Conservation (phyloP, 805 yeast species). For the Metschnikowia aberdeeniae region DNA sequence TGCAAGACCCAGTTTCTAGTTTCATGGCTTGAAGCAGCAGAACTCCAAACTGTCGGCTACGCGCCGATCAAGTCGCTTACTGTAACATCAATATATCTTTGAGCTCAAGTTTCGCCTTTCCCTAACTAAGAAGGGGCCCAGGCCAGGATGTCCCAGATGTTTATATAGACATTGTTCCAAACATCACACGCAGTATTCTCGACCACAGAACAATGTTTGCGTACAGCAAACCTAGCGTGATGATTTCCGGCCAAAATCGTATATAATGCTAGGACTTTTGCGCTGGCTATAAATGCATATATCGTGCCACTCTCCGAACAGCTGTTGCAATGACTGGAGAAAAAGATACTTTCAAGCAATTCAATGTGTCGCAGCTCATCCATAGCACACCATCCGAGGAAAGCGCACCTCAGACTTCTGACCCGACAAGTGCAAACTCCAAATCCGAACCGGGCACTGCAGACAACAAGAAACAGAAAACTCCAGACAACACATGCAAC, state of each 20-base stretch:
- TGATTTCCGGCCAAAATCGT: neutral
- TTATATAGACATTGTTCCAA: neutral
- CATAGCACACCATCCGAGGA: neutral
- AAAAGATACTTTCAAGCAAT: constrained; percentile 1
- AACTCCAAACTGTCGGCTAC: too few relatives aligned
- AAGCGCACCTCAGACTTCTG: neutral
- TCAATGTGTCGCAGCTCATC: constrained; percentile 3
- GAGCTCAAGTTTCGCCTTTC: too few relatives aligned
- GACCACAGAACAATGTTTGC: constrained; percentile 3
- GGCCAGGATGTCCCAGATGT: neutral
- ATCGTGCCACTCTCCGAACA: too few relatives aligned
- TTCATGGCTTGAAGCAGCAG: too few relatives aligned
- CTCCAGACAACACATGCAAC: neutral
- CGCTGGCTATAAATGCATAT: neutral
- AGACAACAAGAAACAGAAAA: neutral
- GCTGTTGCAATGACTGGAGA: constrained; percentile 2
- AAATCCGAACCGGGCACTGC: neutral
- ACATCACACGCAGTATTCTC: neutral
- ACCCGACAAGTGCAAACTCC: neutral
- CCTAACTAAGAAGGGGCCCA: neutral
- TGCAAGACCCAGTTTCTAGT: neutral
- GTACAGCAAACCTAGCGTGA: neutral
- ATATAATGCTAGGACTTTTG: neutral
- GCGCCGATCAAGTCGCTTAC: too few relatives aligned
- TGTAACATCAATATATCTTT: too few relatives aligned